These are phyloP conservation scores for Hygrophila difformis DNA, from an alignment of 257 asterid species.

Conservation along the genomic window DNA sequence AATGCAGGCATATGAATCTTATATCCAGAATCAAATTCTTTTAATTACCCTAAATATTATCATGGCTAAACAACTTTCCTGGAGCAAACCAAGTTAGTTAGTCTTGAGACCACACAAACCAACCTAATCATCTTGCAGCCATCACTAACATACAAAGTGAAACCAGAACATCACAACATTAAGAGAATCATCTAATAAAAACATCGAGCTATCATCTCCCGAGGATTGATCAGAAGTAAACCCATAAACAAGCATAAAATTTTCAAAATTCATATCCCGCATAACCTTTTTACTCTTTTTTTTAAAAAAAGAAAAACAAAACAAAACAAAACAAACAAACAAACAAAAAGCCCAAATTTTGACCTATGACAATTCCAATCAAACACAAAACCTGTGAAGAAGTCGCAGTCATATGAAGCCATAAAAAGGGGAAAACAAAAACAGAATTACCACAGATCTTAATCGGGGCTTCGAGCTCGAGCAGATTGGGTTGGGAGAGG, in stretches of 20 bases:
- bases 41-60: not conserved
- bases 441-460: slow-evolving; percentile 63
- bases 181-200: too few species aligned
- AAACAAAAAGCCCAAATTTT: not conserved
- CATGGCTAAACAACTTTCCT: too few species aligned
- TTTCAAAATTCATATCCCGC: too few species aligned
- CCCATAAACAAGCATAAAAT: not conserved
- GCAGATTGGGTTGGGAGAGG: slow-evolving; percentile 71
- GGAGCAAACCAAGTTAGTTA: too few species aligned
- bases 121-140: not conserved
- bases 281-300: too few species aligned
- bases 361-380: slow-evolving; percentile 7
- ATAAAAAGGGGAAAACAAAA: not conserved
- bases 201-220: too few species aligned
- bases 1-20: too few species aligned
- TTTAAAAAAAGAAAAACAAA: too few species aligned
- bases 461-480: slow-evolving; percentile 82
- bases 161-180: too few species aligned
- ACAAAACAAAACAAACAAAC: not conserved
- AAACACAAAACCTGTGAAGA: not conserved
- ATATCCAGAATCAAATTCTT: not conserved
- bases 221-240: too few species aligned
- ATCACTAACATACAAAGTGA: slow-evolving; percentile 1
- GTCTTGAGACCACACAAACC: not conserved
- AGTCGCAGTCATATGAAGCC: not conserved